These are phyloP conservation scores for Suillus lakei DNA, from an alignment of 768 basidiomycete species.

Conservation along the genomic window DNA sequence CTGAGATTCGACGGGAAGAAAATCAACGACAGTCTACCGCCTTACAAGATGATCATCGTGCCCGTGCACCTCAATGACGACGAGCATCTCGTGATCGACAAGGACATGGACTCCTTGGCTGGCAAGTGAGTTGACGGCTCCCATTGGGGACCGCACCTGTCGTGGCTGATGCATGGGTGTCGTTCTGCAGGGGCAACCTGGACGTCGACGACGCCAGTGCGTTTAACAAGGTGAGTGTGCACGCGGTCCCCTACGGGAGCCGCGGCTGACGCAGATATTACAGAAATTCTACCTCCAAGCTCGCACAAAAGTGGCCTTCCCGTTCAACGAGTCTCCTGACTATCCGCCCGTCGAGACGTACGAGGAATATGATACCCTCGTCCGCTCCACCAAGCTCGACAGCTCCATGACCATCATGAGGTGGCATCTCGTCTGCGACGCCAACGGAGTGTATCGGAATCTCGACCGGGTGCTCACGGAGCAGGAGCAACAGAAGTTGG, in stretches of 20 bases:
- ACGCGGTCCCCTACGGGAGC: too few relatives aligned
- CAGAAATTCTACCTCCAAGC: constrained; percentile 5
- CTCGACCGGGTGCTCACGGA: neutral
- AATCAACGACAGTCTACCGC: constrained; percentile 2
- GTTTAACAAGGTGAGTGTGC: neutral
- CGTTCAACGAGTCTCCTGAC: neutral
- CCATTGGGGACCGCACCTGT: neutral
- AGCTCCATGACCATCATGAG: neutral
- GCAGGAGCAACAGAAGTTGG: too few relatives aligned
- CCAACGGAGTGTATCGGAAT: neutral
- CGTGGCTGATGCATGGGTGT: too few relatives aligned
- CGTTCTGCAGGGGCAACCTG: too few relatives aligned
- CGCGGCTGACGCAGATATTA: too few relatives aligned
- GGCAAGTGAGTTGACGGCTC: neutral
- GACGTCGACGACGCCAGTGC: too few relatives aligned
- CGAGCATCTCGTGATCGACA: too few relatives aligned
- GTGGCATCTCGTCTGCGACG: neutral
- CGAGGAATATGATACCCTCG: neutral
- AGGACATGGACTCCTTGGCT: too few relatives aligned
- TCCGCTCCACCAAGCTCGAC: neutral
- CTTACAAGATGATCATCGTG: neutral
- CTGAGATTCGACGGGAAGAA: neutral
- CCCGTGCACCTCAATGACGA: neutral
- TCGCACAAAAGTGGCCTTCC: constrained; percentile 1
- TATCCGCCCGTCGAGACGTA: neutral